Conservation (phyloP, 441 rosid species). For the Croton setiger region DNA sequence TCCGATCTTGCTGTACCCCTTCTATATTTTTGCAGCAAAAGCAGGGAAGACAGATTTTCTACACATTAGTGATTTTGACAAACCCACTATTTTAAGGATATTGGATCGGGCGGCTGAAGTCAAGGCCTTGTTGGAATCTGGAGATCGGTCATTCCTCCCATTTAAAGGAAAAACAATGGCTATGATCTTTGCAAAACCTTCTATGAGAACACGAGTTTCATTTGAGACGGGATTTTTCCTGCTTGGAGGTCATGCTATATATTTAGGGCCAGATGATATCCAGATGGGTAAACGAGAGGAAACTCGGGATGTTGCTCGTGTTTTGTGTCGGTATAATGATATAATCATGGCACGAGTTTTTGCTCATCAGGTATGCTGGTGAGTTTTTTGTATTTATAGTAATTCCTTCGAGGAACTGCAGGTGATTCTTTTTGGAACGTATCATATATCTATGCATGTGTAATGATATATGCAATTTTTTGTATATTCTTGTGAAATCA, state of each 20-base stretch:
- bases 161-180: slow-evolving; percentile 96
- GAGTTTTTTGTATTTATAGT: slow-evolving; percentile 36
- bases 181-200: slow-evolving; percentile 97
- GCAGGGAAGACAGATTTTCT: slow-evolving; percentile 62
- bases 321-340: slow-evolving; percentile 81
- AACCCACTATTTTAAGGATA: slow-evolving; percentile 63
- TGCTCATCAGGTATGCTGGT: slow-evolving; percentile 96
- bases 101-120: slow-evolving; percentile 78
- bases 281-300: slow-evolving; percentile 99
- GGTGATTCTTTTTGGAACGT: not conserved
- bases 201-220: slow-evolving; percentile 95
- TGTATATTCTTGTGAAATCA: not conserved
- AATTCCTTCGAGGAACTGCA: not conserved
- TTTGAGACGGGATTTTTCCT: slow-evolving; percentile 95
- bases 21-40: slow-evolving; percentile 36
- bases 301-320: slow-evolving; percentile 97
- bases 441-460: not conserved
- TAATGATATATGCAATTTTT: not conserved
- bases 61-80: slow-evolving; percentile 86
- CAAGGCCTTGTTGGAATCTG: slow-evolving; percentile 73
- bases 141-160: slow-evolving; percentile 74
- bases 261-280: slow-evolving; percentile 87
- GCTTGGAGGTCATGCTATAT: slow-evolving; percentile 94
- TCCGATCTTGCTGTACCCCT: slow-evolving; percentile 3
- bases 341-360: slow-evolving; percentile 97